Base-by-base conservation (phyloP, 805 yeast genomes). In the Zygosaccharomyces siamensis region DNA sequence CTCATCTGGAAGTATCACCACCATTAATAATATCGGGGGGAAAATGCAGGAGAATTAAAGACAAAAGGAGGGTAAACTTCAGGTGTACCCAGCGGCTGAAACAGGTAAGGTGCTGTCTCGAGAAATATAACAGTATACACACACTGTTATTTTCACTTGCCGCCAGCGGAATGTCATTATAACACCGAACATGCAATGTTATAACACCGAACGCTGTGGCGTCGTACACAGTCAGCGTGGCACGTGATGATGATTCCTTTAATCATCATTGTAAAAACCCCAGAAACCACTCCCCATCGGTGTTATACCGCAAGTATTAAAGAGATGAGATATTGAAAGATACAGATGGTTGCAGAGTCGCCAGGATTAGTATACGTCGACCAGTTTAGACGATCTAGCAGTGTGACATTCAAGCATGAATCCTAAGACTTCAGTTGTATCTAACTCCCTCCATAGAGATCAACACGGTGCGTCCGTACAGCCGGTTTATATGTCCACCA, bases 401-500 rank as follows among this genome's bases (percentile, higher is more conserved):
- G 18, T 33, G 21, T 3, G 16, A 35, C 10, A 3, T 21, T 35
- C 8, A 14, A n/a, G 16, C 5, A 41, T 41, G 44, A 41, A 41
- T 14, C 44, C 44, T 7, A 41, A 41, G 16, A 41, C 44, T 18
- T 41, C 44, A 2, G 18, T 41, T 4, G 44, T 41, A 14, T 41
- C 44, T 14, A 41, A 41, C 28, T 28, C 44, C 18, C 36, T 41
- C 3, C 44, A 81, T 57, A 59, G 71, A 3, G 97, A 90, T 68
- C 84, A 81, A 59, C 78, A 82, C 72, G 80, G 83, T 53, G 80
- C 97, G 1, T 84, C 93, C 4, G 83, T 84, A 24, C 88, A 95
- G 8, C 97, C 98, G 3, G 73, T 90, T 36, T 90, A 90, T 69
- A 95, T 88, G 66, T 80, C 93, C 0, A 96, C 98, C n/a, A 90